Percentiles rank a stretch among this genome's conserved stretches.
Conservation (phyloP, 352 stramenopile genomes). For the Phytophthora litchii region DNA sequence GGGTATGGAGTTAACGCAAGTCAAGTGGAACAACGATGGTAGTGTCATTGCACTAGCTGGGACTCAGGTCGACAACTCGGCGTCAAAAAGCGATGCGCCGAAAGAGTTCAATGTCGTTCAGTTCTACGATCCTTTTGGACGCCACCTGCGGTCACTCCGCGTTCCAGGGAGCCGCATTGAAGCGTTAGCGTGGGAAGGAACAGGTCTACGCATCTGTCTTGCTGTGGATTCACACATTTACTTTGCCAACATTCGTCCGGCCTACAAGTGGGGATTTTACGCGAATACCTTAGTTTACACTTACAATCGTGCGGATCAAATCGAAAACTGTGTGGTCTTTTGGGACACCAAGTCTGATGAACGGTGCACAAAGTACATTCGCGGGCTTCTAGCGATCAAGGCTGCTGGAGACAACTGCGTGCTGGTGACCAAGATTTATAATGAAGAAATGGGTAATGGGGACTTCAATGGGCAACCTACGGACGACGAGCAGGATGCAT, state of each 20-base stretch:
- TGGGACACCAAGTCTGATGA: conserved; percentile 92
- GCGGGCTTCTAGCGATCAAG: conserved; percentile 77
- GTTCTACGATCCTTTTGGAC: conserved; percentile 92
- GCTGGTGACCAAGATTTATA: conserved; percentile 84
- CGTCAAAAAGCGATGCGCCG: conserved; percentile 33
- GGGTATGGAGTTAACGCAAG: conserved; percentile 83
- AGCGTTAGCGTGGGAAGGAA: conserved; percentile 92
- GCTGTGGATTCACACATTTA: conserved; percentile 95
- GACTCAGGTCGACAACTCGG: conserved; percentile 49
- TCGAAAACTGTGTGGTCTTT: conserved; percentile 90
- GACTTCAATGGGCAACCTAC: conserved; percentile 30
- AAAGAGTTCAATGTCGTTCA: conserved; percentile 89
- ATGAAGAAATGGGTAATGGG: conserved; percentile 59
- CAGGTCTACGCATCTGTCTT: conserved; percentile 90
- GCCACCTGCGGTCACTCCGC: conserved; percentile 84
- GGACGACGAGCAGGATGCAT: conserved; percentile 28
- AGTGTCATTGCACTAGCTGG: conserved; percentile 89
- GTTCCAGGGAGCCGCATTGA: conserved; percentile 90
- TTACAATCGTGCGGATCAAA: conserved; percentile 89
- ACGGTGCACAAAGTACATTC: conserved; percentile 87
- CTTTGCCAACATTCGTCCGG: conserved; percentile 94
- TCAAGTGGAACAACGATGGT: conserved; percentile 92
- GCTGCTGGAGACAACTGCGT: conserved; percentile 88
- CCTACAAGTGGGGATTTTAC: conserved; percentile 93
- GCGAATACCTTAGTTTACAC: conserved; percentile 91